phyloP scores from a whole-genome alignment of 1,139 yeast genomes.

The Taiozyma sp. region DNA sequence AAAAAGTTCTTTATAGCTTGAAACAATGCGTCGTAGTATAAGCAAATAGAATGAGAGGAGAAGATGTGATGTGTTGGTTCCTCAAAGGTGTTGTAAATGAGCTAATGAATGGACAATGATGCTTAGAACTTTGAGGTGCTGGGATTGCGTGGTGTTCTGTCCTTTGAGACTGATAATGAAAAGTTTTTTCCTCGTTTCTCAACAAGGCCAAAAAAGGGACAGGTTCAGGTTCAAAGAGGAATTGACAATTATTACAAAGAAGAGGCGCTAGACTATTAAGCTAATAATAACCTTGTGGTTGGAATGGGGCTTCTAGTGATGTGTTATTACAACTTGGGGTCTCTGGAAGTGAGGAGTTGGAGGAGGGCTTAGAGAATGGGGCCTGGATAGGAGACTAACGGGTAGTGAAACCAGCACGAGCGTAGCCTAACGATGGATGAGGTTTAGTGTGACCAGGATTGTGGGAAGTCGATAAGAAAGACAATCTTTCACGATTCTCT shows the following conservation, averaged over 20 bases:
- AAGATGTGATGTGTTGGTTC: neutral
- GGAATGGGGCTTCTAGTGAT: neutral
- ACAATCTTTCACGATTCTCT: neutral
- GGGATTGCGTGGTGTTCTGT: neutral
- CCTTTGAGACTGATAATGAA: neutral
- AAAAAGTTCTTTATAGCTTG: neutral
- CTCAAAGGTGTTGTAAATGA: neutral
- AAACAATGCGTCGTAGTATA: neutral
- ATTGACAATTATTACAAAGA: neutral
- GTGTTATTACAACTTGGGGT: neutral
- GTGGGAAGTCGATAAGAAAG: neutral
- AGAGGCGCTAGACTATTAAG: slow-evolving; percentile 1
- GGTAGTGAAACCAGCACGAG: neutral
- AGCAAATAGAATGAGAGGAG: neutral
- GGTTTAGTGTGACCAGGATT: neutral
- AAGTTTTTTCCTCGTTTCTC: neutral
- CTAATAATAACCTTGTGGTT: slow-evolving; percentile 2
- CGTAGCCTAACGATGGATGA: neutral
- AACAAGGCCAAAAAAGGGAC: neutral
- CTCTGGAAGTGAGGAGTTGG: neutral
- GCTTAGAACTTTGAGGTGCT: neutral
- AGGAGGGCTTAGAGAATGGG: neutral
- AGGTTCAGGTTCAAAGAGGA: neutral
- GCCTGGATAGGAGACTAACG: neutral
- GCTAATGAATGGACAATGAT: neutral